These are phyloP conservation scores for Chlorella sp. DNA, from an alignment of 139 green algal species.

Conservation along the genomic window DNA sequence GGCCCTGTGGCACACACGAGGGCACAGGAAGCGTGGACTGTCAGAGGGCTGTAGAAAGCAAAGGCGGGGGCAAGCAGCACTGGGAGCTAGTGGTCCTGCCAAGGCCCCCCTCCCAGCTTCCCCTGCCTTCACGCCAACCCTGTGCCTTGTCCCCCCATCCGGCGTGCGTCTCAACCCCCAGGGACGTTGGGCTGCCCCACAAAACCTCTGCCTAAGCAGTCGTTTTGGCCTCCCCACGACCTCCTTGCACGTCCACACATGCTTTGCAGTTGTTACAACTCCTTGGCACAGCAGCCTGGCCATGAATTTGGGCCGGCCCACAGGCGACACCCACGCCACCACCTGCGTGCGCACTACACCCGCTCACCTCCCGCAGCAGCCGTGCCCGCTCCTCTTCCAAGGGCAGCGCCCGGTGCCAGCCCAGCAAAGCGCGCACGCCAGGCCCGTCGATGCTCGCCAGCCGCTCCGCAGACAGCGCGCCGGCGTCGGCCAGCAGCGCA, in stretches of 20 bases:
- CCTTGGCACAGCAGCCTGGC: background rate
- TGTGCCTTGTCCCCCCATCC: background rate
- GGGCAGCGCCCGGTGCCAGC: slow-evolving; percentile 70
- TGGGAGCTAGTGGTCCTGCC: too few relatives aligned
- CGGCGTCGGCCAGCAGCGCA: slow-evolving; percentile 59
- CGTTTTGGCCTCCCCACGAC: too few relatives aligned
- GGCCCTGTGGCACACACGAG: background rate
- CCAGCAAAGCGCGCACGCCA: slow-evolving; percentile 61
- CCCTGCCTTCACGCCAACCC: background rate
- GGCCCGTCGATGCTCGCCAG: slow-evolving; percentile 55
- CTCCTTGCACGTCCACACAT: too few relatives aligned
- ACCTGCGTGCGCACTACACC: background rate
- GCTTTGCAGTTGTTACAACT: too few relatives aligned
- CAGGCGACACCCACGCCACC: background rate
- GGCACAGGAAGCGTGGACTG: background rate
- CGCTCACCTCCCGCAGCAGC: slow-evolving; percentile 81
- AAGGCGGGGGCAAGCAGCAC: background rate
- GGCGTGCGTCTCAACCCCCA: too few relatives aligned
- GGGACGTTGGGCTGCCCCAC: too few relatives aligned
- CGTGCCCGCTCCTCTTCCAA: slow-evolving; percentile 84
- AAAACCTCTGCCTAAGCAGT: too few relatives aligned
- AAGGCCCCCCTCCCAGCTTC: background rate
- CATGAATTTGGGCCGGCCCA: too few relatives aligned
- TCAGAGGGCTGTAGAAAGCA: background rate
- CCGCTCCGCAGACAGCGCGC: slow-evolving; percentile 54